Conservation (phyloP, 2,329 filamentous ascomycete species). For the Cercospora brassicicola region DNA sequence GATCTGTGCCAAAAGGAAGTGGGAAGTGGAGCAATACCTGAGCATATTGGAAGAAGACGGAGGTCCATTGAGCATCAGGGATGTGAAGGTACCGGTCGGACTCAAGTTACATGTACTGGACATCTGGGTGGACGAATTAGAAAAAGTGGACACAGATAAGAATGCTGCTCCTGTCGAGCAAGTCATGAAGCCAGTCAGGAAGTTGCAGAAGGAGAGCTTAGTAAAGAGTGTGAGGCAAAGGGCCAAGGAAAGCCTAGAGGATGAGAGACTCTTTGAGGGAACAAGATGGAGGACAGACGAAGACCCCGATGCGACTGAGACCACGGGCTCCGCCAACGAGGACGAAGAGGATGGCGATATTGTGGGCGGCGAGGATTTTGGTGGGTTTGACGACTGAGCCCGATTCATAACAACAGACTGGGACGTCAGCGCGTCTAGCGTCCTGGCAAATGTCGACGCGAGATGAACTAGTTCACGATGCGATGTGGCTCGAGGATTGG, state of each 20-base stretch:
- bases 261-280: constrained; percentile 67
- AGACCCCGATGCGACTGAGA: constrained; percentile 52
- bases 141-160: constrained; percentile 60
- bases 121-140: constrained; percentile 87
- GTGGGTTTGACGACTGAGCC: constrained; percentile 65
- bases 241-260: constrained; percentile 68
- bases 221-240: constrained; percentile 71
- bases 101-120: constrained; percentile 84
- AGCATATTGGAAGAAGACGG: constrained; percentile 47
- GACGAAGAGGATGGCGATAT: constrained; percentile 35
- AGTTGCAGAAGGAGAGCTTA: constrained; percentile 57
- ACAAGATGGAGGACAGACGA: constrained; percentile 45
- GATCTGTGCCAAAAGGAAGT: constrained; percentile 42
- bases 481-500: neutral
- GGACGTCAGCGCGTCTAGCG: neutral
- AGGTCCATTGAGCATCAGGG: constrained; percentile 47
- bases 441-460: neutral
- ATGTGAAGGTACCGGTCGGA: constrained; percentile 71
- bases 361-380: constrained; percentile 38
- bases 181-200: constrained; percentile 58
- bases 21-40: constrained; percentile 45
- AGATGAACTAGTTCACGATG: neutral
- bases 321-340: constrained; percentile 45
- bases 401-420: neutral
- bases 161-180: constrained; percentile 45